These are phyloP conservation scores for Ceratobasidium sp. DNA, from an alignment of 1,284 basidiomycete genomes.

Conservation along the genomic window DNA sequence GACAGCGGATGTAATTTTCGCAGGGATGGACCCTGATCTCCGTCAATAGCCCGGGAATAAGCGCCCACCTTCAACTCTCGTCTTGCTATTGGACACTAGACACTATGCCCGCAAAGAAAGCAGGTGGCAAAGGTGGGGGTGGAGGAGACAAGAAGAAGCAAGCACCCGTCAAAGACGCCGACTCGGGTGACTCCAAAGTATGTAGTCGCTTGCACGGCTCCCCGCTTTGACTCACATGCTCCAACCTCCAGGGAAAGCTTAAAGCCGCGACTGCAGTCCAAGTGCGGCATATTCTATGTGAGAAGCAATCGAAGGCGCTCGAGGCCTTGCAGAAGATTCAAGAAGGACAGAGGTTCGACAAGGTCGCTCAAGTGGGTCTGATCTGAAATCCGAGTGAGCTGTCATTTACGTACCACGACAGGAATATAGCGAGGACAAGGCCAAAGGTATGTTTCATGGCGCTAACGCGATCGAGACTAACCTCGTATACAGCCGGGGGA, in stretches of 20 bases:
- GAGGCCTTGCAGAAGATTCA: slow-evolving; percentile 79
- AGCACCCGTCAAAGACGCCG: slow-evolving; percentile 20
- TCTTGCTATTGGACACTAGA: slow-evolving; percentile 13
- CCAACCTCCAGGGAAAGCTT: slow-evolving; percentile 46
- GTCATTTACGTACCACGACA: slow-evolving; percentile 49
- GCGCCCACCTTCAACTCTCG: slow-evolving; percentile 14
- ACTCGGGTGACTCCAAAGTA: slow-evolving; percentile 36
- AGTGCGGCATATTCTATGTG: slow-evolving; percentile 85
- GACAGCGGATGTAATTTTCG: slow-evolving; percentile 28
- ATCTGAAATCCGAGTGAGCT: neutral
- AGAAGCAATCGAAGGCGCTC: slow-evolving; percentile 78
- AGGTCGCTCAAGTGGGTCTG: slow-evolving; percentile 61
- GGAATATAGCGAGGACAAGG: slow-evolving; percentile 87
- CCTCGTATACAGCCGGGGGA: slow-evolving; percentile 66
- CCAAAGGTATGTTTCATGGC: slow-evolving; percentile 63
- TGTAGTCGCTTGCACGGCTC: neutral
- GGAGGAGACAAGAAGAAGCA: slow-evolving; percentile 37
- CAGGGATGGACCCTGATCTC: slow-evolving; percentile 22
- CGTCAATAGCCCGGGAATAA: neutral
- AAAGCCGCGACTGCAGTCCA: slow-evolving; percentile 82
- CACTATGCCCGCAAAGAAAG: slow-evolving; percentile 37
- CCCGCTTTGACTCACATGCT: neutral
- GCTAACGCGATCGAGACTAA: neutral
- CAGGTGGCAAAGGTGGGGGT: slow-evolving; percentile 1
- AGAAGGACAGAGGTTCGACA: slow-evolving; percentile 79